Conservation (phyloP, 208 protist species). For the Jaenimonas drosophilae region DNA sequence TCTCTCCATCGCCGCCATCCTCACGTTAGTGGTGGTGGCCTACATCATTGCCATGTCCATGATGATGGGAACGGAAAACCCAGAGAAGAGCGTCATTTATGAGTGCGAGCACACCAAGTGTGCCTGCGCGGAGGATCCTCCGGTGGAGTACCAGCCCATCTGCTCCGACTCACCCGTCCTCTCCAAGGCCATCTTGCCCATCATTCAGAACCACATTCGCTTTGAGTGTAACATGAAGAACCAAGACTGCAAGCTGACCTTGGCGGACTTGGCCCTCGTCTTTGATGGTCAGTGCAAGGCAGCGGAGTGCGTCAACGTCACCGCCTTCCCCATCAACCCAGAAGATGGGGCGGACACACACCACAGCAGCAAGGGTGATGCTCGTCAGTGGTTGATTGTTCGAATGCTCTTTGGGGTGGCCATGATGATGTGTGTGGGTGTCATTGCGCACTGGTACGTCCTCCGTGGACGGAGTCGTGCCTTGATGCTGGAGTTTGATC, state of each 20-base stretch:
- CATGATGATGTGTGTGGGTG: constrained; percentile 14
- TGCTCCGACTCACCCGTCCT: constrained; percentile 47
- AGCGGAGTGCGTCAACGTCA: constrained; percentile 61
- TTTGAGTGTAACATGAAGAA: constrained; percentile 24
- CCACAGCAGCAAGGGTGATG: too few species aligned
- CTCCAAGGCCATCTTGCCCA: constrained; percentile 34
- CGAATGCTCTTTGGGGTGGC: constrained; percentile 15
- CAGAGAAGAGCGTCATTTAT: constrained; percentile 27
- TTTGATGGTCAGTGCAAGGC: constrained; percentile 61
- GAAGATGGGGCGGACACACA: constrained; percentile 1
- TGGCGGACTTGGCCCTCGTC: constrained; percentile 44
- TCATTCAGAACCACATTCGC: constrained; percentile 45
- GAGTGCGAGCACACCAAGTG: constrained; percentile 54
- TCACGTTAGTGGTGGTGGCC: constrained; percentile 23
- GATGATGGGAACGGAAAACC: constrained; percentile 23
- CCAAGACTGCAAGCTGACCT: constrained; percentile 32
- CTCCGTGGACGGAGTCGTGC: constrained; percentile 14
- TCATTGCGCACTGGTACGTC: constrained; percentile 26
- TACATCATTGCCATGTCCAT: constrained; percentile 61
- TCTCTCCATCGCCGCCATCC: constrained; percentile 11
- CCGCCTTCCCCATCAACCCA: constrained; percentile 26
- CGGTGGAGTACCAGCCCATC: constrained; percentile 36
- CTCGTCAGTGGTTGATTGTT: too few species aligned
- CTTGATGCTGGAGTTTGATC: constrained; percentile 37
- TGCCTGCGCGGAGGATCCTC: constrained; percentile 56